phyloP scores from a whole-genome alignment of 176 grass and related monocot genomes.

The Phoenix roebelenii region DNA sequence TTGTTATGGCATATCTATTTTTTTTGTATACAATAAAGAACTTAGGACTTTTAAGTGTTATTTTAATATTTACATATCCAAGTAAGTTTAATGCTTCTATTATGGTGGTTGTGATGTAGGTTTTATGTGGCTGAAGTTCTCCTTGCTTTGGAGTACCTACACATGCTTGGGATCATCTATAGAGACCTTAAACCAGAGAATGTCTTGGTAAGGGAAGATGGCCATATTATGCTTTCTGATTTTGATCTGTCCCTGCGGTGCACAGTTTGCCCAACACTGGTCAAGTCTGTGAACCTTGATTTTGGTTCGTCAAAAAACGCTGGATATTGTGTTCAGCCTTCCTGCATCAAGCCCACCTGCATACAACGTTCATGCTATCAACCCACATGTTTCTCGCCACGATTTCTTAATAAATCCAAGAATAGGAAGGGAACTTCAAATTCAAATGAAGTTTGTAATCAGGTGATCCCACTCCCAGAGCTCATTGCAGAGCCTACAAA shows the following conservation, averaged over 20 bases:
- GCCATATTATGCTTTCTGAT: constrained; percentile 14
- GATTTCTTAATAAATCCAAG: neutral
- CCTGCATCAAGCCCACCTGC: neutral
- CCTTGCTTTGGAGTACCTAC: constrained; percentile 21
- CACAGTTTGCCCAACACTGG: constrained; percentile 5
- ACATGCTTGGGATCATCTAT: constrained; percentile 15
- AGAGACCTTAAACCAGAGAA: constrained; percentile 20
- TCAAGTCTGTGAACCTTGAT: neutral
- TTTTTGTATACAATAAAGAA: no score
- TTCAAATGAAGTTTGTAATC: no score
- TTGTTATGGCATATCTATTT: no score
- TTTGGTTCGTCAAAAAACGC: neutral
- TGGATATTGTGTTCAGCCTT: neutral
- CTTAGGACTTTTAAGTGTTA: no score
- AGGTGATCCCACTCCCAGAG: neutral
- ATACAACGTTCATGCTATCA: constrained; percentile 10
- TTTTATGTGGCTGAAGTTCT: constrained; percentile 14
- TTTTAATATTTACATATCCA: no score
- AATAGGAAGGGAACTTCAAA: neutral
- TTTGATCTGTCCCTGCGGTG: constrained; percentile 13
- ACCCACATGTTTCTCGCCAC: constrained; percentile 13
- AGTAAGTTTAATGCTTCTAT: no score
- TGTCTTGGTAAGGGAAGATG: constrained; percentile 17
- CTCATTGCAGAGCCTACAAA: constrained; percentile 9
- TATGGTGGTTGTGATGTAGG: neutral